A percentile compares a stretch with the other conserved stretches of the same genome.
phyloP scores from a whole-genome alignment of 306 rosid genomes.

The Parietaria judaica region DNA sequence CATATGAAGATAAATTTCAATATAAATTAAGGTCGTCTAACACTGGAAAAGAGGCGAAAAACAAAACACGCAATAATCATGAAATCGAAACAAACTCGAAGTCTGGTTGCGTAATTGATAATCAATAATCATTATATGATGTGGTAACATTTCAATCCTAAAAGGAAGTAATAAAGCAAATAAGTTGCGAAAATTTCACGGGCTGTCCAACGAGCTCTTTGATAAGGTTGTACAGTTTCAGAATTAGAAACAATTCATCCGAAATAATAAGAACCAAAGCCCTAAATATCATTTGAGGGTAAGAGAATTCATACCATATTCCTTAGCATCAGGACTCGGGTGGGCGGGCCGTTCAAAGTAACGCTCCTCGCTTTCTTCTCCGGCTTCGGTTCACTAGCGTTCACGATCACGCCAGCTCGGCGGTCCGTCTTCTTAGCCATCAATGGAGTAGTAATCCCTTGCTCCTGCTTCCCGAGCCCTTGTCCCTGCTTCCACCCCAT shows the following conservation, averaged over 20 bases:
- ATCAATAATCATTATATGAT: too few species aligned
- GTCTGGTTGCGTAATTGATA: too few species aligned
- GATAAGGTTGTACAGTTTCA: too few species aligned
- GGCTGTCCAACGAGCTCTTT: too few species aligned
- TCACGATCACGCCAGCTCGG: constrained; percentile 92
- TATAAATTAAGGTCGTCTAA: background rate
- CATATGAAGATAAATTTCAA: background rate
- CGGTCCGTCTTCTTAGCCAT: constrained; percentile 96
- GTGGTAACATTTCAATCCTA: too few species aligned
- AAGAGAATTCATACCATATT: constrained; percentile 63
- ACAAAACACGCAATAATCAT: background rate
- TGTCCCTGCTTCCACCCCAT: constrained; percentile 99
- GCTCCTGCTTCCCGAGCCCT: constrained; percentile 95
- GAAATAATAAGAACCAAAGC: background rate
- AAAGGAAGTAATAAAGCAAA: too few species aligned
- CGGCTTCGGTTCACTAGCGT: constrained; percentile 65
- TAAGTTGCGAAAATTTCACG: too few species aligned
- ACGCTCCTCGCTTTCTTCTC: constrained; percentile 84
- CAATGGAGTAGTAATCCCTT: constrained; percentile 93
- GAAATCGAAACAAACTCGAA: too few species aligned
- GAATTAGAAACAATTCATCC: background rate
- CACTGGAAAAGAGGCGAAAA: background rate
- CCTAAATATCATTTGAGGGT: background rate
- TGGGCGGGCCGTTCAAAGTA: constrained; percentile 66
- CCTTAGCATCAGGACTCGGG: constrained; percentile 75